A percentile compares a stretch with the other conserved stretches of the same genome.
Conservation (phyloP, 2,329 filamentous ascomycete genomes). For the Emmonsia crescens region DNA sequence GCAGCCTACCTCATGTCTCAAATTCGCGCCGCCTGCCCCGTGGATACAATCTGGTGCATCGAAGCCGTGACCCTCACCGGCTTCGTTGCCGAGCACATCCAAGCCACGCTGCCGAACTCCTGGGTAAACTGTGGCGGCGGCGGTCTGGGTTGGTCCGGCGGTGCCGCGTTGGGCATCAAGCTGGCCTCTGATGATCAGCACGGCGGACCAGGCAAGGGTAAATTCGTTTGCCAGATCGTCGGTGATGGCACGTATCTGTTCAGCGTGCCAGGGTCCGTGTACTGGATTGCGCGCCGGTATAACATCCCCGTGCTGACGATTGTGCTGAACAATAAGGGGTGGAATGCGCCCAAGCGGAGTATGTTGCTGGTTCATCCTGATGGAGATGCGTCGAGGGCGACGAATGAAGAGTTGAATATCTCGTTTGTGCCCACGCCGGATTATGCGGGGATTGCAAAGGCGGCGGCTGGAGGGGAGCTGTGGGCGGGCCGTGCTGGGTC, state of each 20-base stretch:
- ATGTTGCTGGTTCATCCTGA: slow-evolving; percentile 56
- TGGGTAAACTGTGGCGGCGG: slow-evolving; percentile 77
- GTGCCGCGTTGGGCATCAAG: slow-evolving; percentile 65
- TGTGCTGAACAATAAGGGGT: slow-evolving; percentile 60
- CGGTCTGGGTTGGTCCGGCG: slow-evolving; percentile 71
- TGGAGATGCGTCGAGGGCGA: slow-evolving; percentile 50
- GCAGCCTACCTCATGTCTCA: slow-evolving; percentile 47
- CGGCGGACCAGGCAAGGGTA: slow-evolving; percentile 41
- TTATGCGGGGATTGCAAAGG: slow-evolving; percentile 57
- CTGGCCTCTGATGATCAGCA: slow-evolving; percentile 50
- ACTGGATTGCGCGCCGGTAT: slow-evolving; percentile 58
- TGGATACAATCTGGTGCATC: slow-evolving; percentile 62
- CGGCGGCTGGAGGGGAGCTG: slow-evolving; percentile 50
- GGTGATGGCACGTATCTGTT: slow-evolving; percentile 60
- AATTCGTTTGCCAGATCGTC: slow-evolving; percentile 54
- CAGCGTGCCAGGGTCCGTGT: slow-evolving; percentile 53
- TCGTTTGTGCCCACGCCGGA: slow-evolving; percentile 56
- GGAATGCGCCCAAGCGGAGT: slow-evolving; percentile 54
- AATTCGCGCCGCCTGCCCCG: slow-evolving; percentile 47
- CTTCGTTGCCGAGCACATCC: slow-evolving; percentile 60
- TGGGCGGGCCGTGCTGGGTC: slow-evolving; percentile 52
- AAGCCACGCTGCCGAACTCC: slow-evolving; percentile 54
- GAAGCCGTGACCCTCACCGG: slow-evolving; percentile 66
- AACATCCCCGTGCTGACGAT: slow-evolving; percentile 56
- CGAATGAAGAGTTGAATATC: slow-evolving; percentile 56